phyloP scores from a whole-genome alignment of 306 rosid genomes.

The Cucumis hystrix region DNA sequence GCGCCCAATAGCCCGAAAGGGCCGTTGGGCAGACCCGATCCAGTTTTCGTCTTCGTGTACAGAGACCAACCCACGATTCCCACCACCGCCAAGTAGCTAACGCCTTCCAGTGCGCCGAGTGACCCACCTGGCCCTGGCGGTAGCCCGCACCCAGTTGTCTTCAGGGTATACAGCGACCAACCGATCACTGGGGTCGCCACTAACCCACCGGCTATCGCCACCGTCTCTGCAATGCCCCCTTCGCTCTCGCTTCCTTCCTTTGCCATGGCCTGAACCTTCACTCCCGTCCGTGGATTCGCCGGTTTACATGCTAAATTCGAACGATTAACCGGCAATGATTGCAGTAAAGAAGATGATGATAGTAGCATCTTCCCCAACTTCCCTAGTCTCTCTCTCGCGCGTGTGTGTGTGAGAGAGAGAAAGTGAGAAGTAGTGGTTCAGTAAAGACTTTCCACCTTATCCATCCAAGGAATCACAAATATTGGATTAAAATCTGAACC shows the following conservation, averaged over 20 bases:
- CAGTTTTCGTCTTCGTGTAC: conserved; percentile 70
- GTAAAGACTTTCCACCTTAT: background rate
- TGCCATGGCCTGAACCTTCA: conserved; percentile 43
- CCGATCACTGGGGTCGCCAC: conserved; percentile 67
- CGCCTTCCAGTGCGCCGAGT: conserved; percentile 76
- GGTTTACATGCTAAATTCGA: background rate
- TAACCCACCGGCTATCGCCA: conserved; percentile 64
- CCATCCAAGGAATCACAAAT: background rate
- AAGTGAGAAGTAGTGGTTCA: background rate
- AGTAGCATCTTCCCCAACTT: background rate
- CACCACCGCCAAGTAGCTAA: conserved; percentile 60
- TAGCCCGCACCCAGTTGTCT: conserved; percentile 82
- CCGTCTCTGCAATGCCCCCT: conserved; percentile 32
- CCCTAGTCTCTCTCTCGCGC: background rate
- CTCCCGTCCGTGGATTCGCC: background rate
- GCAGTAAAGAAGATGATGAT: background rate
- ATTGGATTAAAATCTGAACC: background rate
- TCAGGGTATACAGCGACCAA: conserved; percentile 87
- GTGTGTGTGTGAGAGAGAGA: background rate
- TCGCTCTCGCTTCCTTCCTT: conserved; percentile 36
- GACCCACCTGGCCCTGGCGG: conserved; percentile 94
- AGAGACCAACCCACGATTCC: conserved; percentile 81
- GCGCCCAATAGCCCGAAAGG: conserved; percentile 83
- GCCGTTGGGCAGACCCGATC: conserved; percentile 80
- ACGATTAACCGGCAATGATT: background rate